A percentile compares a stretch with the other conserved stretches of the same genome.
Conservation (phyloP, 192 early-diverging fungal species). For the Backusella circina region DNA sequence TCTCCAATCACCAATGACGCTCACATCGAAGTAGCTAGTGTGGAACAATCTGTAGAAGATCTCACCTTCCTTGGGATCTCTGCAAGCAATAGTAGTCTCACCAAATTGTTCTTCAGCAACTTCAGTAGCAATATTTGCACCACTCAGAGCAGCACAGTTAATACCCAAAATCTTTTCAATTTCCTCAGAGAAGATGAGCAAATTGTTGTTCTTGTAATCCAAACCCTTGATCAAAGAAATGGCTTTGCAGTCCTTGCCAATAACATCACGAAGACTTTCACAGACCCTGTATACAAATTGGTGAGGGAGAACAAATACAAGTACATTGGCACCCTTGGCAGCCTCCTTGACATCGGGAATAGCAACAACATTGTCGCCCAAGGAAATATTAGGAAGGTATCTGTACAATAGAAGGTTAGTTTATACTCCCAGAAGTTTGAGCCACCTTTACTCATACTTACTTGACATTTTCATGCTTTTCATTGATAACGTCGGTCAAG, state of each 20-base stretch:
- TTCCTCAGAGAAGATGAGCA: constrained; percentile 8
- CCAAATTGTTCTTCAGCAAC: constrained; percentile 91
- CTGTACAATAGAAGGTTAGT: constrained; percentile 5
- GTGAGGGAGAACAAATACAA: constrained; percentile 93
- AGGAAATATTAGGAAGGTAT: constrained; percentile 79
- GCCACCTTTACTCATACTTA: constrained; percentile 6
- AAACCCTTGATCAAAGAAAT: constrained; percentile 85
- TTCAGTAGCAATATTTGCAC: constrained; percentile 76
- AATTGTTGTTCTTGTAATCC: constrained; percentile 8
- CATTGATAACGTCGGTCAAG: constrained; percentile 93
- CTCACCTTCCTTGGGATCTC: constrained; percentile 60
- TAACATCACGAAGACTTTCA: constrained; percentile 67
- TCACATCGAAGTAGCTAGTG: constrained; percentile 82
- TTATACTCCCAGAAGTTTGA: not conserved
- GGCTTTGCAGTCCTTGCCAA: constrained; percentile 66
- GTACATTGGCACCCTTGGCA: constrained; percentile 74
- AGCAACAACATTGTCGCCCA: constrained; percentile 84
- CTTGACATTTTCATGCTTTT: constrained; percentile 86
- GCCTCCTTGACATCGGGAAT: constrained; percentile 75
- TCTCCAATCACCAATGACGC: constrained; percentile 75
- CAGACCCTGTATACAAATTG: constrained; percentile 82
- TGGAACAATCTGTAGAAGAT: constrained; percentile 74
- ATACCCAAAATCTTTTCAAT: constrained; percentile 19
- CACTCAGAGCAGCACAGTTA: constrained; percentile 38
- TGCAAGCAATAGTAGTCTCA: constrained; percentile 89